Evolutionary conservation across 139 green algal species (phyloP).

Genomic region (Deuterostichococcus epilithicus): DNA sequence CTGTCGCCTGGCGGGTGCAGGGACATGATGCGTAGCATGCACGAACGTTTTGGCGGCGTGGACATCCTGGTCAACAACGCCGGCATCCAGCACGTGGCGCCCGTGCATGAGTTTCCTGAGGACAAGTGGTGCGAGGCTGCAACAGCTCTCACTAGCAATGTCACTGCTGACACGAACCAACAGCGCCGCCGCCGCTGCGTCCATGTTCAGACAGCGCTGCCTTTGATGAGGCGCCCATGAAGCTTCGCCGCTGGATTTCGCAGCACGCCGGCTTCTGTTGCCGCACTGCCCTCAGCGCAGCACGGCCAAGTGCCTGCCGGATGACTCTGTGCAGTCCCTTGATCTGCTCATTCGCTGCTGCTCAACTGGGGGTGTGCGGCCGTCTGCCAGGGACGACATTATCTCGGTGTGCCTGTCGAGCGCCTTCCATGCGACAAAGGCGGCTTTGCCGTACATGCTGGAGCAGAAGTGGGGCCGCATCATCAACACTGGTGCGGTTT

Average conservation of each 20-base stretch:
- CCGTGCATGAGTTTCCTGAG: slow-evolving; percentile 76
- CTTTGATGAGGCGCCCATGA: too few species aligned
- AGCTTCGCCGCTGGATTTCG: too few species aligned
- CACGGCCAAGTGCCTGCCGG: neutral
- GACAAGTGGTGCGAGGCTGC: slow-evolving; percentile 68
- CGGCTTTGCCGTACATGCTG: slow-evolving; percentile 78
- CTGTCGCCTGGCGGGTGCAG: slow-evolving; percentile 14
- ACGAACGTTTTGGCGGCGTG: slow-evolving; percentile 31
- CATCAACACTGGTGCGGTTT: slow-evolving; percentile 77
- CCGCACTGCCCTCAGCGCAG: neutral
- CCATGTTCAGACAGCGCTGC: too few species aligned
- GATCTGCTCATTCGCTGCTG: neutral
- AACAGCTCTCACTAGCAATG: too few species aligned
- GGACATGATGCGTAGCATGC: slow-evolving; percentile 41
- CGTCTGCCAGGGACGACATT: slow-evolving; percentile 39
- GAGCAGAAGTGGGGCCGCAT: slow-evolving; percentile 74
- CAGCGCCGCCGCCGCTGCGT: too few species aligned
- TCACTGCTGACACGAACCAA: too few species aligned
- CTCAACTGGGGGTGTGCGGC: slow-evolving; percentile 4
- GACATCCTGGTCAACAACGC: slow-evolving; percentile 49
- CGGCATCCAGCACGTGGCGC: slow-evolving; percentile 80
- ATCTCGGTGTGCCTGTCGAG: slow-evolving; percentile 66
- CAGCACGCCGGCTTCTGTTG: too few species aligned
- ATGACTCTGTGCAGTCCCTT: neutral
- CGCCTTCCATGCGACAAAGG: slow-evolving; percentile 80